Percentiles rank a stretch among this genome's conserved stretches.
These are phyloP conservation scores for Mycena filopes DNA, from an alignment of 768 basidiomycete species.

Conservation along the genomic window DNA sequence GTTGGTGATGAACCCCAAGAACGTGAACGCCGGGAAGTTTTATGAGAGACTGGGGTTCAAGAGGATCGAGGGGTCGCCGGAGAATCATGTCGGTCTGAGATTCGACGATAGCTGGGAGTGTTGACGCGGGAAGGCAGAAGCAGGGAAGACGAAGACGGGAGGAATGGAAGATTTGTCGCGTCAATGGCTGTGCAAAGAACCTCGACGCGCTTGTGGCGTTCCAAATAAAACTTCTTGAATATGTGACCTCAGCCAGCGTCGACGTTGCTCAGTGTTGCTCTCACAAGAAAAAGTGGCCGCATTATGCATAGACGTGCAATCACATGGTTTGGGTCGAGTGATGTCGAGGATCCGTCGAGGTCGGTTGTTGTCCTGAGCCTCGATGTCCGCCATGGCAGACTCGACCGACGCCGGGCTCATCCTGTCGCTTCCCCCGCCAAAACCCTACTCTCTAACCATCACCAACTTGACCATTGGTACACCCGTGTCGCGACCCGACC, in stretches of 20 bases:
- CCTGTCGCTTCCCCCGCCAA: conserved; percentile 32
- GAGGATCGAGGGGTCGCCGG: conserved; percentile 62
- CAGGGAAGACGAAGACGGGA: no score
- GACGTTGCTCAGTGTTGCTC: no score
- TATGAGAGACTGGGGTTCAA: conserved; percentile 73
- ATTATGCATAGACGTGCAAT: no score
- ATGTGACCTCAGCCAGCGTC: no score
- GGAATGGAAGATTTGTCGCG: no score
- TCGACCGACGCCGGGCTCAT: conserved; percentile 2
- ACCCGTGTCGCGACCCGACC: neutral
- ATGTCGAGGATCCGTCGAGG: neutral
- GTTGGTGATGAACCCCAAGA: conserved; percentile 75
- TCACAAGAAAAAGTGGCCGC: no score
- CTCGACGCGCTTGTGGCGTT: no score
- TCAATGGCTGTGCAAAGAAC: no score
- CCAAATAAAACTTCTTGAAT: no score
- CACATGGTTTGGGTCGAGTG: no score
- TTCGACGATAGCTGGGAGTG: conserved; percentile 53
- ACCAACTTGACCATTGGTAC: conserved; percentile 17
- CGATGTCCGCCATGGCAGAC: conserved; percentile 16
- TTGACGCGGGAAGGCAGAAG: no score
- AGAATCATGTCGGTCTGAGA: conserved; percentile 62
- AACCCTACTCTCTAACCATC: conserved; percentile 20
- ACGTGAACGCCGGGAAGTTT: conserved; percentile 67
- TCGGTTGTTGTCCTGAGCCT: neutral